Conservation (phyloP, 805 yeast genomes). For the Blastobotrys mokoenaii region DNA sequence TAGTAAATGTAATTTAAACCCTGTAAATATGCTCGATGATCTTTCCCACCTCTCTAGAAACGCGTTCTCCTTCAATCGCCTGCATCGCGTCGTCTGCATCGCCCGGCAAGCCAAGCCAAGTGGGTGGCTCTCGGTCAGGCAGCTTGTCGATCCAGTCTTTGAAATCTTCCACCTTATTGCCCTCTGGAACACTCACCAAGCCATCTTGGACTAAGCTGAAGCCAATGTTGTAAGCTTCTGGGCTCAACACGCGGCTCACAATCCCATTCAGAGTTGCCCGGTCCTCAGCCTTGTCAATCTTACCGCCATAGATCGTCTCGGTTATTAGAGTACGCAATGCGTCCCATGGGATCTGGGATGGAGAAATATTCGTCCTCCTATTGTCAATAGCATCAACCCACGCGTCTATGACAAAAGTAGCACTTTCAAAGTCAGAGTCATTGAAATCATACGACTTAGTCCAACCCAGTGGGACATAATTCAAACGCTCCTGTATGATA, state of each 20-base stretch:
- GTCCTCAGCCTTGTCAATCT: constrained; percentile 23
- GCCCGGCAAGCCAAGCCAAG: constrained; percentile 45
- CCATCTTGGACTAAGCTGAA: constrained; percentile 23
- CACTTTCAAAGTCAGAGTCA: constrained; percentile 58
- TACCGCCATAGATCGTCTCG: constrained; percentile 52
- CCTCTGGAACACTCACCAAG: constrained; percentile 41
- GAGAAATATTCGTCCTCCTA: constrained; percentile 33
- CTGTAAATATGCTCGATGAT: not conserved
- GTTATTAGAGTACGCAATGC: constrained; percentile 42
- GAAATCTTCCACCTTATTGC: constrained; percentile 29
- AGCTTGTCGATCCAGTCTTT: constrained; percentile 42
- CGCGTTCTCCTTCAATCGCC: constrained; percentile 11
- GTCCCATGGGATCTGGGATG: constrained; percentile 46
- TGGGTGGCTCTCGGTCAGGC: constrained; percentile 45
- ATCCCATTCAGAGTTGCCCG: constrained; percentile 13
- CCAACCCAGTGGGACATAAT: constrained; percentile 60
- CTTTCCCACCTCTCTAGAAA: not conserved
- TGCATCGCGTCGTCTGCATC: constrained; percentile 34
- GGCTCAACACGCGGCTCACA: constrained; percentile 9
- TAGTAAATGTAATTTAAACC: not conserved
- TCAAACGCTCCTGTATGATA: constrained; percentile 46
- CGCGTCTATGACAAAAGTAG: constrained; percentile 36
- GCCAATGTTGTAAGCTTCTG: constrained; percentile 21
- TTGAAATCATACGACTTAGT: constrained; percentile 55
- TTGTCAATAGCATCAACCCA: constrained; percentile 27